phyloP scores from a whole-genome alignment of 371 early-diverging fungal genomes.

The Actinomucor elegans region DNA sequence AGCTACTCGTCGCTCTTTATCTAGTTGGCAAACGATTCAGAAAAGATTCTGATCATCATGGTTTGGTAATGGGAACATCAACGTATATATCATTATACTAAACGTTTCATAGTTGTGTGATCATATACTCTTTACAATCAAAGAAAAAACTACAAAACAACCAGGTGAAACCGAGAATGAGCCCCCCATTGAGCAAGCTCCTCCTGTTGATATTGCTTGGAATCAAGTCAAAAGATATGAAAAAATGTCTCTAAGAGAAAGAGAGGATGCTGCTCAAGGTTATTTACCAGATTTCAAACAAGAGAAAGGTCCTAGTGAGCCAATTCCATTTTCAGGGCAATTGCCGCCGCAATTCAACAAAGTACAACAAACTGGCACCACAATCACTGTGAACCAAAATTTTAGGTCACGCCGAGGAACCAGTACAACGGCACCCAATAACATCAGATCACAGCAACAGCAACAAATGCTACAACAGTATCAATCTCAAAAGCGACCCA shows the following conservation, averaged over 20 bases:
- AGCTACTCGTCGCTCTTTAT: slow-evolving; percentile 28
- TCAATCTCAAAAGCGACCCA: not conserved
- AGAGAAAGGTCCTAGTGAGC: not conserved
- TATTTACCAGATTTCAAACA: slow-evolving; percentile 11
- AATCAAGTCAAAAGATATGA: slow-evolving; percentile 30
- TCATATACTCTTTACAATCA: slow-evolving; percentile 6
- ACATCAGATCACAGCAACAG: not conserved
- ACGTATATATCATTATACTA: too few species aligned
- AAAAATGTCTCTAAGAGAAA: slow-evolving; percentile 39
- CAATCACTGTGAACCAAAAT: not conserved
- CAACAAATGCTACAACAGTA: not conserved
- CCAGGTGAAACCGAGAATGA: too few species aligned
- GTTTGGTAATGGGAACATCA: too few species aligned
- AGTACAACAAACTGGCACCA: too few species aligned
- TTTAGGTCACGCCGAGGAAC: slow-evolving; percentile 7
- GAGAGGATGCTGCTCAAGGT: slow-evolving; percentile 30
- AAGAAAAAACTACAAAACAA: not conserved
- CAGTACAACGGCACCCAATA: not conserved
- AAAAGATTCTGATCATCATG: slow-evolving; percentile 16
- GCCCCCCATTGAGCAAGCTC: too few species aligned
- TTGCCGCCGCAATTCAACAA: too few species aligned
- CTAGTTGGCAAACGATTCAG: slow-evolving; percentile 32
- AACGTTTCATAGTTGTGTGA: slow-evolving; percentile 32
- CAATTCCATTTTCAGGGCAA: slow-evolving; percentile 1
- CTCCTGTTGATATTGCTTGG: slow-evolving; percentile 28